A percentile compares a stretch with the other conserved stretches of the same genome.
Conservation (phyloP, 2,329 filamentous ascomycete genomes). For the Esteya vermicola region DNA sequence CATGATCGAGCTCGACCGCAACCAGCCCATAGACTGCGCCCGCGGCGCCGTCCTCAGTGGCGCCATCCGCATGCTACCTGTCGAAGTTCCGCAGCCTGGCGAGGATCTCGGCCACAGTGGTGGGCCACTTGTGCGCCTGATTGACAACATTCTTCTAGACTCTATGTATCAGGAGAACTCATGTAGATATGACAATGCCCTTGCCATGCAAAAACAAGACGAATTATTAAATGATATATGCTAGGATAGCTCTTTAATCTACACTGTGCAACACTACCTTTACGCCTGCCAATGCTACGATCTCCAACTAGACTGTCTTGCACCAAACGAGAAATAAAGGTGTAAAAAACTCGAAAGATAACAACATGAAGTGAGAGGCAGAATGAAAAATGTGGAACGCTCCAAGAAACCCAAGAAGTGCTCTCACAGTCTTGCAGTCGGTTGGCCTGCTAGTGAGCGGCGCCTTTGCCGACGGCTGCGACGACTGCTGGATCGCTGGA, state of each 20-base stretch:
- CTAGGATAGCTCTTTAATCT: no score
- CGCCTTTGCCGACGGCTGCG: neutral
- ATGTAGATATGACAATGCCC: no score
- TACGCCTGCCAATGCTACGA: no score
- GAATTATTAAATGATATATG: neutral
- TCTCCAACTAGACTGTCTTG: no score
- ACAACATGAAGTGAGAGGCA: no score
- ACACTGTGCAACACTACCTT: no score
- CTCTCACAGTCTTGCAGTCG: neutral
- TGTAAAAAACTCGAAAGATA: no score
- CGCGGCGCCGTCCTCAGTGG: slow-evolving; percentile 77
- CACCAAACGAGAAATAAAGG: no score
- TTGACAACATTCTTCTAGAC: slow-evolving; percentile 77
- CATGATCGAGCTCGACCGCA: slow-evolving; percentile 57
- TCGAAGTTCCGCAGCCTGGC: slow-evolving; percentile 53
- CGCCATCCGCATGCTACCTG: slow-evolving; percentile 75
- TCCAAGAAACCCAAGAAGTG: no score
- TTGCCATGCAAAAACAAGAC: no score
- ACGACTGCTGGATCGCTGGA: slow-evolving; percentile 25
- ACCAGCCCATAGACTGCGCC: slow-evolving; percentile 41
- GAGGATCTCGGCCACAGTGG: slow-evolving; percentile 65
- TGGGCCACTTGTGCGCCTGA: slow-evolving; percentile 67
- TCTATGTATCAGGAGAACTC: slow-evolving; percentile 19
- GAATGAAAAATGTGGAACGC: no score
- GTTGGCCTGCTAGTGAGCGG: neutral